Percentiles rank a stretch among this genome's conserved stretches.
Conservation (phyloP, 352 stramenopile genomes). For the Globisporangium heterothallicum region DNA sequence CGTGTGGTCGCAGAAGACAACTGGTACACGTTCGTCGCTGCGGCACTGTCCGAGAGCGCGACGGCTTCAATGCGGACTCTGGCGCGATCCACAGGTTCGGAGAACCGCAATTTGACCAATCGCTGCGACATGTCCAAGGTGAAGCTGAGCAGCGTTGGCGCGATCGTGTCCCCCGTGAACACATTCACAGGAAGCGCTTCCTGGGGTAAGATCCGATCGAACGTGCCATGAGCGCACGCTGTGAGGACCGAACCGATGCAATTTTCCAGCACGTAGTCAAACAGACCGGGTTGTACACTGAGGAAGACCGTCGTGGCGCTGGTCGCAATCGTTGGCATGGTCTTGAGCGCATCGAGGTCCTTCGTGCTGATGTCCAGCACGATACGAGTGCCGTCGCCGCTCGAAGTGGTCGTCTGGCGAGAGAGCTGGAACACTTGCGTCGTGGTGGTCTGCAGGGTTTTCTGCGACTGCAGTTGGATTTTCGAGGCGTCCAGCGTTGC, state of each 20-base stretch:
- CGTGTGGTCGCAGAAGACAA: constrained; percentile 32
- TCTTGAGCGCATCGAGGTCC: constrained; percentile 53
- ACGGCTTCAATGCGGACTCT: constrained; percentile 31
- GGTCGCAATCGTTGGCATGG: constrained; percentile 22
- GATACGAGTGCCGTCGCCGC: constrained; percentile 32
- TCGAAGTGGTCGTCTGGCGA: constrained; percentile 32
- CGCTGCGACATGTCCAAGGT: constrained; percentile 45
- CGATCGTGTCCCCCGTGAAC: constrained; percentile 43
- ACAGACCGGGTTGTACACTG: constrained; percentile 22
- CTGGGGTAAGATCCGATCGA: constrained; percentile 13
- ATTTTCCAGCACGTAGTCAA: constrained; percentile 41
- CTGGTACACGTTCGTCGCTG: constrained; percentile 22
- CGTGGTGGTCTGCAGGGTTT: background rate
- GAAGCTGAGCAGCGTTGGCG: constrained; percentile 45
- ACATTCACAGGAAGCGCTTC: constrained; percentile 22
- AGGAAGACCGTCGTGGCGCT: constrained; percentile 26
- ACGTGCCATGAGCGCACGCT: constrained; percentile 23
- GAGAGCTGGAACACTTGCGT: constrained; percentile 21
- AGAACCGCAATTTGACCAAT: constrained; percentile 66
- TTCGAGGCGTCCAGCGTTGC: constrained; percentile 39
- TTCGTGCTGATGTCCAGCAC: constrained; percentile 29
- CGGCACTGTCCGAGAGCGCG: constrained; percentile 34
- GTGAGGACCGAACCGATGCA: constrained; percentile 28
- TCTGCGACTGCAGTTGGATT: constrained; percentile 37
- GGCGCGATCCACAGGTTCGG: constrained; percentile 45